Percentiles rank a stretch among this genome's conserved stretches.
phyloP scores from a whole-genome alignment of 1,284 basidiomycete genomes.

The Grifola frondosa region DNA sequence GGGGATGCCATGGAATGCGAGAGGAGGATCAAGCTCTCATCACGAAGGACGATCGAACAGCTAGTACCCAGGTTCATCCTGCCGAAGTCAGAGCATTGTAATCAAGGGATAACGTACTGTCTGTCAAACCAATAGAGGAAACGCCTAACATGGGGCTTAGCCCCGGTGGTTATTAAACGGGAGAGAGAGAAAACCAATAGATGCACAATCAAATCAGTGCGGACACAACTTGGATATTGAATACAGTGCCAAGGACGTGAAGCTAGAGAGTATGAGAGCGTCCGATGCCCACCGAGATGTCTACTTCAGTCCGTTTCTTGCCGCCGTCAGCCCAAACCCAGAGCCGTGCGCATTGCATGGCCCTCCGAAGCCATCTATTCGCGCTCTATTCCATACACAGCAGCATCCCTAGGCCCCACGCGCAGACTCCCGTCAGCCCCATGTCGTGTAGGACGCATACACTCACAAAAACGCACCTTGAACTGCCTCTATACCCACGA shows the following conservation, averaged over 20 bases:
- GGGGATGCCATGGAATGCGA: slow-evolving; percentile 83
- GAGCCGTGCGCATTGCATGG: slow-evolving; percentile 91
- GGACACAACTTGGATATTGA: slow-evolving; percentile 81
- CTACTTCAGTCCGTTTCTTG: slow-evolving; percentile 63
- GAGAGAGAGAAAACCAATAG: too few species aligned
- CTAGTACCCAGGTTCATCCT: slow-evolving; percentile 91
- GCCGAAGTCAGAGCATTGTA: too few species aligned
- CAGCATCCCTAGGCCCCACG: slow-evolving; percentile 79
- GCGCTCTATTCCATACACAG: slow-evolving; percentile 91
- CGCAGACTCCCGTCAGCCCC: too few species aligned
- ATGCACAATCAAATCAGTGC: slow-evolving; percentile 92
- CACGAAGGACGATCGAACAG: slow-evolving; percentile 83
- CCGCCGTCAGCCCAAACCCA: slow-evolving; percentile 75
- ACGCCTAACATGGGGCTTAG: too few species aligned
- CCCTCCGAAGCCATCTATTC: slow-evolving; percentile 92
- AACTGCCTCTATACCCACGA: slow-evolving; percentile 91
- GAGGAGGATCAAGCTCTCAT: slow-evolving; percentile 84
- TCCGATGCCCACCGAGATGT: too few species aligned
- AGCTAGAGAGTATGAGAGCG: slow-evolving; percentile 11
- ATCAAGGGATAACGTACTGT: too few species aligned
- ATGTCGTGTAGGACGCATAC: too few species aligned
- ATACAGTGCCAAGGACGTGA: too few species aligned
- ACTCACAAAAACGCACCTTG: too few species aligned
- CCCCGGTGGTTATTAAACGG: too few species aligned
- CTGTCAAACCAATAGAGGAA: too few species aligned